Evolutionary conservation across 768 basidiomycete genomes (phyloP), one percentile per base, ranked within the genome.

Genomic region (Termitomyces sp.): DNA sequence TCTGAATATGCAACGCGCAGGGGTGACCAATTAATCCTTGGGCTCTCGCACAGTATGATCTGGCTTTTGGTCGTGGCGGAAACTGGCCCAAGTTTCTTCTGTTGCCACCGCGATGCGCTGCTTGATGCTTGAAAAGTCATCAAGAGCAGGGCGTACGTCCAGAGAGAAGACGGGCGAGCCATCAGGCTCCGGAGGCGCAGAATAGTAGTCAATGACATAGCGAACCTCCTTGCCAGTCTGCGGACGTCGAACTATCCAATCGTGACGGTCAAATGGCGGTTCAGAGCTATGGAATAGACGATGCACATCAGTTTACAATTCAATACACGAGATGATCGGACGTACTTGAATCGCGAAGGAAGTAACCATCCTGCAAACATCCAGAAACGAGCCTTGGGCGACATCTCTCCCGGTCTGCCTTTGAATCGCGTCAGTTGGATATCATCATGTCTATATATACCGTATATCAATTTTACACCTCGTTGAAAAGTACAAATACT

Each of bases 121-220:
- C 66, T 82, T 85, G 50, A 94, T 62, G 64, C 91, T 92, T 20
- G 79, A 80, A 31, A 93, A 75, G 63, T 79, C 89, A 71, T 98
- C 97, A 50, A 99, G 71, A 0, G 97, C 97, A 0, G 97, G 96
- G 15, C 96, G 85, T 10, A 98, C 96, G 67, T 99, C 97, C 25
- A 99, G 79, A 7, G 88, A 88, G 72, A 98, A 98, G 6, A 95
- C 94, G 16, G 97, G 97, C 42, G 89, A 90, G 7, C 96, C 96
- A 60, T 97, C 89, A 7, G 84, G 78, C 52, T 95, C 87, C 2
- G 89, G 84, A 1, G 95, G 92, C 0, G 93, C 94, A 44, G 91
- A 90, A 71, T 98, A 98, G 73, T 99, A 99, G 75, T 99, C 97
- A 63, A 99, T 98, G 44, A 99, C 90, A 70, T 99, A 96, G 66